Evolutionary conservation across 495 filamentous ascomycete genomes (phyloP), one percentile per base, ranked within the genome.

Genomic region (Baudoinia panamericana): DNA sequence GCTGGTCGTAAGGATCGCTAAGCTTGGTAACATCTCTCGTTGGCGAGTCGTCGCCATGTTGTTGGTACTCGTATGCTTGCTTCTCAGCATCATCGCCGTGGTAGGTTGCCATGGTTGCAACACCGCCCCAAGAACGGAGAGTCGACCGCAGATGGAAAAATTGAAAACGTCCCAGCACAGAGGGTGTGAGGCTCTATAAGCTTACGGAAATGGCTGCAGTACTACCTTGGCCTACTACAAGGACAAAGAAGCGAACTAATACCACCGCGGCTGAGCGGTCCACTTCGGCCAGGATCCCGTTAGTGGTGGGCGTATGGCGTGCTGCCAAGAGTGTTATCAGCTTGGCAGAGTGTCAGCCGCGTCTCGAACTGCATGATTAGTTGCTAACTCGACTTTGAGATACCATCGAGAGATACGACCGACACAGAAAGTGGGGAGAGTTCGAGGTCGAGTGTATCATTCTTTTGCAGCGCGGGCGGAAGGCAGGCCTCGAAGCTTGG

Each of bases 1-100:
- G 8, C 17, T 42, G 22, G 31, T 57, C 52, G 6, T 4, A 32
- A 30, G 49, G 41, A 13, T 43, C 36, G 16, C 46, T 28, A 3
- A 39, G 42, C 25, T 46, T 16, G 5, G 26, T 27, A 2, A n/a
- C 38, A 9, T 41, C 26, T 22, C 26, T 22, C 34, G 30, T 20
- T 16, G 27, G 17, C 7, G 9, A 39, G 4, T 5, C 9, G 15
- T 1, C 12, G 11, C 33, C 11, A 17, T 35, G 4, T 10, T 29
- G 28, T 12, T 36, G 29, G 18, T 31, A 31, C 11, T 36, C 23
- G 21, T 36, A 36, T 16, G 41, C 13, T n/a, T n/a, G 13, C 20
- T 37, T 37, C 34, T 37, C 34, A 12, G 34, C n/a, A 23, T 37
- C 34, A 13, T 16, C 6, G 7, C 9, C 19, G 8, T 20, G 18